Evolutionary conservation across 164 flowering plant species (phyloP), one percentile per base, ranked within the genome.

Genomic region (Nymphaea thermarum): DNA sequence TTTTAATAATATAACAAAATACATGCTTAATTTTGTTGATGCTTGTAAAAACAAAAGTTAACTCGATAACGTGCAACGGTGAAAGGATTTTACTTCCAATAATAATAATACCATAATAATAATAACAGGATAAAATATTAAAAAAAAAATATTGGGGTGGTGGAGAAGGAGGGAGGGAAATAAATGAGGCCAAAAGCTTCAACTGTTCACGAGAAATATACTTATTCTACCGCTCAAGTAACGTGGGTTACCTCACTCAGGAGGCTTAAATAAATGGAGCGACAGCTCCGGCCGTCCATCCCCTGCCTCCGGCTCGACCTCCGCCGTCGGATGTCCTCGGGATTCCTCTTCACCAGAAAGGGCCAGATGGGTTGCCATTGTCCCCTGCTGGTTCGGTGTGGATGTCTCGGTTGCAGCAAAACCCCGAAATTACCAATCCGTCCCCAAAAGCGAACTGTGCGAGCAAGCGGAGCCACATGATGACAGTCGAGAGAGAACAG

Each of bases 11-110:
- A 25, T 25, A 25, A 25, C 36, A 25, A 25, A 25, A 25, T 25
- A 1, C 36, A 25, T 25, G 1, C 36, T 25, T 25, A 25, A 25
- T 25, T 25, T 25, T 25, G 36, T 25, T 25, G 36, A 25, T 25
- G 36, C 36, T 25, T 25, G 57, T 45, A 47, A 47, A 12, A 51
- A 5, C 10, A 3, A 0, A 51, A 45, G 5, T 45, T 10, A 3
- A 51, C 8, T 8, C 57, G 14, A 8, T 51, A 78, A 82, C 84
- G 84, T 79, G 84, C 76, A 74, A 71, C 55, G 79, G 80, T 74
- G 80, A 74, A 72, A 44, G 3, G 25, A 8, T 7, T 25, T 25
- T 25, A 25, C 36, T 25, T 25, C 36, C 36, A 25, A 25, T 25
- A 25, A 25, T 25, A 25, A 25, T 25, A 25, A 25, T 25, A 25